These are phyloP conservation scores for Arachnopeziza araneosa DNA, from an alignment of 2,329 filamentous ascomycete genomes.

Conservation along the genomic window DNA sequence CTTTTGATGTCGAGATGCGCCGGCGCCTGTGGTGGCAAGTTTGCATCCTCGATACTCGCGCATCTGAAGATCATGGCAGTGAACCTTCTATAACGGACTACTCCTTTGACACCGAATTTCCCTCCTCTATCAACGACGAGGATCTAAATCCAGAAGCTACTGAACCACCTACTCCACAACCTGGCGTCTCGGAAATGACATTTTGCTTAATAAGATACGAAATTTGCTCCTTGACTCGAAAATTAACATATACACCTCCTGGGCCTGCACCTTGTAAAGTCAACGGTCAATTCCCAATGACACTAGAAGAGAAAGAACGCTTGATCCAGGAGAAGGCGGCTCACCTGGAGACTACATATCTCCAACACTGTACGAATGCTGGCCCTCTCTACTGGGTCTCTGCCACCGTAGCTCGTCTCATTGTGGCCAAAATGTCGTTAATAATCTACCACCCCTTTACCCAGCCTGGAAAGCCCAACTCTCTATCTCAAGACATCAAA, in stretches of 20 bases:
- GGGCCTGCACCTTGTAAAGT: conserved; percentile 1
- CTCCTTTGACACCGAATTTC: conserved; percentile 52
- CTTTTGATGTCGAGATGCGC: conserved; percentile 57
- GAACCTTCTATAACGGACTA: conserved; percentile 53
- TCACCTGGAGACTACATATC: conserved; percentile 28
- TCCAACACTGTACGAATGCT: conserved; percentile 33
- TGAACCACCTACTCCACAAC: conserved; percentile 17
- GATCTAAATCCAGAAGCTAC: conserved; percentile 38
- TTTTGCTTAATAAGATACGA: conserved; percentile 34
- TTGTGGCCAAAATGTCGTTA: conserved; percentile 36
- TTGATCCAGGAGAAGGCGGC: conserved; percentile 28
- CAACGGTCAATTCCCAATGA: conserved; percentile 6
- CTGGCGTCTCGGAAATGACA: conserved; percentile 35
- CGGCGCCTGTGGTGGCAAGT: conserved; percentile 56
- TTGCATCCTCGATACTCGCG: conserved; percentile 53
- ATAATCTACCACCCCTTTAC: conserved; percentile 33
- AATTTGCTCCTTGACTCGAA: conserved; percentile 23
- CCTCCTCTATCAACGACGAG: conserved; percentile 43
- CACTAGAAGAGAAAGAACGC: conserved; percentile 29
- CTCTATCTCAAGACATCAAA: conserved; percentile 31
- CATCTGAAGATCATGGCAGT: conserved; percentile 58
- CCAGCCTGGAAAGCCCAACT: conserved; percentile 24
- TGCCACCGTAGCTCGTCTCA: conserved; percentile 36
- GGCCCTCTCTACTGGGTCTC: conserved; percentile 46
- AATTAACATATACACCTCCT: conserved; percentile 23